phyloP scores from a whole-genome alignment of 805 yeast species.

The Lipomyces yamanashiensis region DNA sequence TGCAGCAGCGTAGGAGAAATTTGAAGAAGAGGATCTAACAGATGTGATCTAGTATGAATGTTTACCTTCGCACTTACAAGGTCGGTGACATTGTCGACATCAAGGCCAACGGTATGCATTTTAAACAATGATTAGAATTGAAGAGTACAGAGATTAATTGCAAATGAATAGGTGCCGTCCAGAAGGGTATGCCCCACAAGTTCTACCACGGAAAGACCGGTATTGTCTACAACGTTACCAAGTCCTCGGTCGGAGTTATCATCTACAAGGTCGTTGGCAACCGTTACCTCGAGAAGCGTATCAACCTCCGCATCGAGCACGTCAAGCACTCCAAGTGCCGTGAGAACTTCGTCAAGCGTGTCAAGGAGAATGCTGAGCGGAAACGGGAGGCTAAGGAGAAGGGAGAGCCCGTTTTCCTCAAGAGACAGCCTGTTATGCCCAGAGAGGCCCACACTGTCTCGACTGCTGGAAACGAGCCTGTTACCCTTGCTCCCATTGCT shows the following conservation, averaged over 20 bases:
- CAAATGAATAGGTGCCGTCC: slow-evolving; percentile 64
- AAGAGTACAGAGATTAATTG: not conserved
- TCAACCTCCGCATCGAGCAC: slow-evolving; percentile 98
- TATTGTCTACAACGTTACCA: slow-evolving; percentile 98
- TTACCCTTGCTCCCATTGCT: slow-evolving; percentile 98
- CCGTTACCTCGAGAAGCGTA: slow-evolving; percentile 99
- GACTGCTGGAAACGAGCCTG: slow-evolving; percentile 84
- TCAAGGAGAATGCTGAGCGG: slow-evolving; percentile 93
- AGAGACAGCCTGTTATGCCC: slow-evolving; percentile 99
- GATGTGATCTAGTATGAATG: slow-evolving; percentile 57
- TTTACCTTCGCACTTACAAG: slow-evolving; percentile 96
- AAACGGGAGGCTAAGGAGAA: slow-evolving; percentile 92
- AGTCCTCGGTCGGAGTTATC: slow-evolving; percentile 97
- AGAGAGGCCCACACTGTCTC: slow-evolving; percentile 87
- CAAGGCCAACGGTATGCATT: slow-evolving; percentile 84
- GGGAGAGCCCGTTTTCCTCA: slow-evolving; percentile 88
- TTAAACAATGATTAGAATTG: too few species aligned
- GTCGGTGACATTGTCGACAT: slow-evolving; percentile 99
- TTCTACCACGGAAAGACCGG: slow-evolving; percentile 99
- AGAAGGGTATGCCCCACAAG: slow-evolving; percentile 99
- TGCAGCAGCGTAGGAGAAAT: not conserved
- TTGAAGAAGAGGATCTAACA: slow-evolving; percentile 1
- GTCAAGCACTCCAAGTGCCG: slow-evolving; percentile 99
- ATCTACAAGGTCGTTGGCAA: slow-evolving; percentile 97
- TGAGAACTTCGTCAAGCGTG: slow-evolving; percentile 98